Conservation (phyloP, 176 grass and related monocot genomes). For the bread wheat (Triticum aestivum) region IWGSC_CS_RefSeq_v2.1 NC_057809.1:565730953-565731452, state of each 20-base stretch:
- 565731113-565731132: constrained; percentile 3
- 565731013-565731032: constrained; percentile 75
- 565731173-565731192: no score
- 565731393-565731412: no score
- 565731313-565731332: neutral
- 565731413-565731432: no score
- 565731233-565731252: constrained; percentile 21
- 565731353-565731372: neutral
- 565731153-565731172: no score
- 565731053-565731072: constrained; percentile 86
- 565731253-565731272: neutral
- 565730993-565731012: constrained; percentile 77
- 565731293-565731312: neutral
- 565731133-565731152: constrained; percentile 19
- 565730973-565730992: constrained; percentile 78
- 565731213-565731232: neutral
- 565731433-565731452: no score
- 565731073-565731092: constrained; percentile 90
- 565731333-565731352: neutral
- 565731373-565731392: neutral
- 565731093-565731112: constrained; percentile 55
- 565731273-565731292: neutral
- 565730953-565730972: constrained; percentile 89
- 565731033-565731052: constrained; percentile 60
- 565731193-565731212: constrained; percentile 10